Percentiles rank a stretch among this genome's conserved stretches.
These are phyloP conservation scores for Crithidia brevicula DNA, from an alignment of 208 protist genomes.

Conservation along the genomic window DNA sequence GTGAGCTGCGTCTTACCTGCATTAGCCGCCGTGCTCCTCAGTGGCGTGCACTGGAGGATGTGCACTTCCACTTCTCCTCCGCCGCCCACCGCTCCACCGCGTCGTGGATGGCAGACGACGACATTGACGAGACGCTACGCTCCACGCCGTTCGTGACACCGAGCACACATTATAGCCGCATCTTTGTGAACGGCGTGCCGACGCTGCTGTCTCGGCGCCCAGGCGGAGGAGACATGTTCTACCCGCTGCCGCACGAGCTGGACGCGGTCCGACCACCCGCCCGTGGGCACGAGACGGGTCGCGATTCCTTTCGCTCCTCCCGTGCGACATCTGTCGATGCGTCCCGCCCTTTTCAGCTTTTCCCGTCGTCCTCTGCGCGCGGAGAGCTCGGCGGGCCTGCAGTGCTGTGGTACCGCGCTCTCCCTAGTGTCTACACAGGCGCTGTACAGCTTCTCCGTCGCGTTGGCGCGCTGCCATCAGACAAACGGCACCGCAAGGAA, in stretches of 20 bases:
- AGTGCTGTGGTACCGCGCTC: constrained; percentile 23
- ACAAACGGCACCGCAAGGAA: not conserved
- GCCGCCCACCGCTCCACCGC: constrained; percentile 70
- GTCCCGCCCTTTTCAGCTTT: not conserved
- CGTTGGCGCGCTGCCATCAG: not conserved
- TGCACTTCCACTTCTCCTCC: constrained; percentile 84
- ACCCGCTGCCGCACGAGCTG: constrained; percentile 73
- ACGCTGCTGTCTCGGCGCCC: constrained; percentile 71
- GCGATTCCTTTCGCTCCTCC: not conserved
- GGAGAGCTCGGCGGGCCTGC: constrained; percentile 19
- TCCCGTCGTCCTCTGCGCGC: constrained; percentile 2
- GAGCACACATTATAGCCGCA: constrained; percentile 47
- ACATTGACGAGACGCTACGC: constrained; percentile 72
- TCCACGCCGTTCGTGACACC: constrained; percentile 31
- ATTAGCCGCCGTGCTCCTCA: constrained; percentile 42
- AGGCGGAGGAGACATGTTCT: constrained; percentile 88
- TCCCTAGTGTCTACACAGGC: constrained; percentile 21
- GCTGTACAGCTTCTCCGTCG: constrained; percentile 20
- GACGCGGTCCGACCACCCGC: constrained; percentile 21
- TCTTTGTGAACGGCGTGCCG: constrained; percentile 83
- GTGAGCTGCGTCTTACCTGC: constrained; percentile 68
- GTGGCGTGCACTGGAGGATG: constrained; percentile 71
- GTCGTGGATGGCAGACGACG: constrained; percentile 74
- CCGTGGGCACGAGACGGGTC: not conserved
- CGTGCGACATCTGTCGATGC: not conserved